These are phyloP conservation scores for Flaveria brownii DNA, from an alignment of 129 eudicot species.

Conservation along the genomic window DNA sequence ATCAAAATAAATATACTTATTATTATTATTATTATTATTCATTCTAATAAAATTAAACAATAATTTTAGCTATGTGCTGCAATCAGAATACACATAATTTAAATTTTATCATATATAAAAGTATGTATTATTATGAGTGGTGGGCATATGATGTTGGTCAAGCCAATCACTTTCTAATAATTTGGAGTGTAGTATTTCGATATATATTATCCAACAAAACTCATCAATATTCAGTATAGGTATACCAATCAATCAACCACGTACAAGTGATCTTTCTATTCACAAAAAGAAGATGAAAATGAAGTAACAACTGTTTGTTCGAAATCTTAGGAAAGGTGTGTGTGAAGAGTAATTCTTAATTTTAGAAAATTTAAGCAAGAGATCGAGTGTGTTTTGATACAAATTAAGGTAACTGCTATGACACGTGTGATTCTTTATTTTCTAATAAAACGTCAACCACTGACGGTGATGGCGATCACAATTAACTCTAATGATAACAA, in stretches of 20 bases:
- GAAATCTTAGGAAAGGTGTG: neutral
- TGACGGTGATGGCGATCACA: neutral
- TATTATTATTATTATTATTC: neutral
- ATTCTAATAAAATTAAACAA: neutral
- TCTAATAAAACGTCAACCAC: neutral
- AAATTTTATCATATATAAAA: neutral
- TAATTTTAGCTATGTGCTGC: conserved; percentile 1
- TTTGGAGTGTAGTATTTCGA: neutral
- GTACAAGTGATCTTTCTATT: neutral
- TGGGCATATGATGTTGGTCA: conserved; percentile 9
- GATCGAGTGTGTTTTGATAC: neutral
- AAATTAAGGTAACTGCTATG: neutral
- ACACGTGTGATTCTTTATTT: neutral
- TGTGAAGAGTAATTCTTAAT: neutral
- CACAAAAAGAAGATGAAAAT: neutral
- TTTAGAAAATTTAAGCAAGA: neutral
- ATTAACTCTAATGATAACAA: too few species aligned
- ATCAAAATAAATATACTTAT: conserved; percentile 15
- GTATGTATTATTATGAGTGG: neutral
- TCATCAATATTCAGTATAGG: neutral
- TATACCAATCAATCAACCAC: conserved; percentile 15
- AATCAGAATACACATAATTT: neutral
- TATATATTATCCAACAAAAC: conserved; percentile 11
- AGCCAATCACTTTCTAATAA: conserved; percentile 8
- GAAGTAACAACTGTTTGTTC: conserved; percentile 1